Base-by-base conservation (phyloP, 768 basidiomycete species). In the Pleurotus ostreatus region DNA sequence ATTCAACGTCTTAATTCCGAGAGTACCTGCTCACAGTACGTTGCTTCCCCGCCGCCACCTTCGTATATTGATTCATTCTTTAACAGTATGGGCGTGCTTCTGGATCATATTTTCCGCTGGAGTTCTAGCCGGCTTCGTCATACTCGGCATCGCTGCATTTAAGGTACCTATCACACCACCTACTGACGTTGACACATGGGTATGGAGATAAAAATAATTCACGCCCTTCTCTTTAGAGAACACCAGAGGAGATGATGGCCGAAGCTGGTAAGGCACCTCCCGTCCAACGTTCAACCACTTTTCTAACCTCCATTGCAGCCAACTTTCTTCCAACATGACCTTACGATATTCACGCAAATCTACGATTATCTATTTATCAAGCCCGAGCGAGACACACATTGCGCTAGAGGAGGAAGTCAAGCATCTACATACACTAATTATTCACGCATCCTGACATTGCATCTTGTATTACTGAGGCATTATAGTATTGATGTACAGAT, bases 91-190 rank as follows among this genome's bases (percentile, higher is more conserved):
- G 94, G 92, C 90, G 5, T 73, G 83, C 6, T 71, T 91, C 48
- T 96, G 93, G 94, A 84, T 94, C 53, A 55, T 88, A 4, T 94
- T 94, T 70, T 84, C 92, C 63, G 62, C 89, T 25, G 82, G 79
- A 1, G 83, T 85, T 8, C 78, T 95, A 46, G 84, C 85, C 48
- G 87, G 84, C 9, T 94, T 94, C 65, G 76, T 88, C 3, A 77
- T 96, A 55, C 72, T 94, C 7, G 94, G 94, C 13, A 84, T 96
- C 39, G 81, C 76, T 56, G 83, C 84, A 3, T 98, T 96, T 82
- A 91, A 92, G 76, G 87, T 86, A 63, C 55, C 71, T 55, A 30
- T n/a, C 2, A 1, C 23, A 34, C 39, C 34, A 37, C 23, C n/a
- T 34, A 34, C 30, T 34, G 46, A 20, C 48, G 56, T 45, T 45